A percentile compares a stretch with the other conserved stretches of the same genome.
Conservation (phyloP, 2,329 filamentous ascomycete genomes). For the Apiospora pterosperma region DNA sequence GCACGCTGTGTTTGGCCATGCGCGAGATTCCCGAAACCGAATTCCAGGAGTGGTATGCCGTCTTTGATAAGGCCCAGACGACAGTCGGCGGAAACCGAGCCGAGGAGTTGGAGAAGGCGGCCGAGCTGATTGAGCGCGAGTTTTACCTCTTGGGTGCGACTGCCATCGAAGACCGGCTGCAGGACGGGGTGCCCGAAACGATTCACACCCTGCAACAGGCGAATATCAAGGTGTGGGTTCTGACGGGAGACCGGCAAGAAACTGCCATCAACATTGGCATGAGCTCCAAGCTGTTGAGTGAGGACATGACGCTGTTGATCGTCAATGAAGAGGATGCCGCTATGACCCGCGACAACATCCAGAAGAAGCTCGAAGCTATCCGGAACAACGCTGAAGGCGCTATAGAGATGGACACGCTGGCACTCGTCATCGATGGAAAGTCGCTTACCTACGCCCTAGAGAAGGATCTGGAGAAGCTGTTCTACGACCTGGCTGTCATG, state of each 20-base stretch:
- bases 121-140: slow-evolving; percentile 91
- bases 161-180: slow-evolving; percentile 93
- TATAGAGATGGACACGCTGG: slow-evolving; percentile 80
- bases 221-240: slow-evolving; percentile 97
- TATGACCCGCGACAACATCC: slow-evolving; percentile 81
- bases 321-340: slow-evolving; percentile 84
- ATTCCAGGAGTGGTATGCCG: slow-evolving; percentile 79
- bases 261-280: slow-evolving; percentile 99
- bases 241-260: slow-evolving; percentile 96
- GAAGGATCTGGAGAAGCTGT: slow-evolving; percentile 87
- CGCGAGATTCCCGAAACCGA: slow-evolving; percentile 88
- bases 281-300: slow-evolving; percentile 97
- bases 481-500: slow-evolving; percentile 88
- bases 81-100: slow-evolving; percentile 90
- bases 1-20: slow-evolving; percentile 92
- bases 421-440: slow-evolving; percentile 93
- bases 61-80: slow-evolving; percentile 84
- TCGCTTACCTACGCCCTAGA: slow-evolving; percentile 92
- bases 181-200: slow-evolving; percentile 96
- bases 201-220: slow-evolving; percentile 96
- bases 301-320: slow-evolving; percentile 97
- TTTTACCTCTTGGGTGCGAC: slow-evolving; percentile 90
- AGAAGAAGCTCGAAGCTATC: slow-evolving; percentile 92
- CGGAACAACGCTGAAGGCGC: slow-evolving; percentile 74
- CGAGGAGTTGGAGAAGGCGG: slow-evolving; percentile 94